Evolutionary conservation across 2,329 filamentous ascomycete genomes (phyloP).

Genomic region (Laburnicola sp.): DNA sequence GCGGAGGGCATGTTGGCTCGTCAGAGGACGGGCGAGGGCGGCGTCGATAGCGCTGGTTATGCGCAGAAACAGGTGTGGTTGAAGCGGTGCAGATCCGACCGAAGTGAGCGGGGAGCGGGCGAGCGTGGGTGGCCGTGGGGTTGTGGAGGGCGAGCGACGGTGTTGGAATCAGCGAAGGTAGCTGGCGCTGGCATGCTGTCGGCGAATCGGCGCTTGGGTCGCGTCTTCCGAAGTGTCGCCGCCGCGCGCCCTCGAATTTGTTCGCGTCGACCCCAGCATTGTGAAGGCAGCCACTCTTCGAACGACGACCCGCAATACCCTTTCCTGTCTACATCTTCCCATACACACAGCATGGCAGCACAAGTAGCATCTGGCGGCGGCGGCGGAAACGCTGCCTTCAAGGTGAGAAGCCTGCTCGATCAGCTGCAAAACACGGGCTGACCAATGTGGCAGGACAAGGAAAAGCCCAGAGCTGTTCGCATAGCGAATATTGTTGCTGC

Average conservation of each 20-base stretch:
- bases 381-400: constrained; percentile 68
- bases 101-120: not conserved
- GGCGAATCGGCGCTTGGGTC: constrained; percentile 29
- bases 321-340: constrained; percentile 19
- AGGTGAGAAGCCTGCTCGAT: constrained; percentile 47
- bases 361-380: constrained; percentile 34
- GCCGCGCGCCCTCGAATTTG: constrained; percentile 31
- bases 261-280: constrained; percentile 28
- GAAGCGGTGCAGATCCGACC: not conserved
- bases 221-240: constrained; percentile 17
- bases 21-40: constrained; percentile 14
- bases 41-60: constrained; percentile 5
- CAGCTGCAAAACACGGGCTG: constrained; percentile 43
- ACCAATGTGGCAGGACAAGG: constrained; percentile 68
- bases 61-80: not conserved
- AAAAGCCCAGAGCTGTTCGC: constrained; percentile 97
- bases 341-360: constrained; percentile 37
- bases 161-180: constrained; percentile 24
- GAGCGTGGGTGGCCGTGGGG: constrained; percentile 5
- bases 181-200: constrained; percentile 25
- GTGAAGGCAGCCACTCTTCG: constrained; percentile 29
- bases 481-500: constrained; percentile 97
- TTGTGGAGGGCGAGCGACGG: constrained; percentile 13
- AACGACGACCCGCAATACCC: constrained; percentile 24
- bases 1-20: constrained; percentile 77